Conservation (phyloP, 371 early-diverging fungal species). For the Mucor piriformis region DNA sequence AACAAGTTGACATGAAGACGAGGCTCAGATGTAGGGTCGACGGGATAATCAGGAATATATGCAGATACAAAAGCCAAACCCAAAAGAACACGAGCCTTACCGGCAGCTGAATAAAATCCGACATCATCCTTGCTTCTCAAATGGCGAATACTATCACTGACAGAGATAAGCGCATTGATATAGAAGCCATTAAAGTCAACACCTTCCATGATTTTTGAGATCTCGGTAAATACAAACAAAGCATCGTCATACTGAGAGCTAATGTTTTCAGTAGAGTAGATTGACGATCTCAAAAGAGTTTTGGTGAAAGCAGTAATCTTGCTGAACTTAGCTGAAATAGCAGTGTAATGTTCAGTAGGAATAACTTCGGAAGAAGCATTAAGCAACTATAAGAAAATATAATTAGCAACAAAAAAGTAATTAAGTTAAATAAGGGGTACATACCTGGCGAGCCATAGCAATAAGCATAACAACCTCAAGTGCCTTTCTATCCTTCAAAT, state of each 20-base stretch:
- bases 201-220: constrained; percentile 8
- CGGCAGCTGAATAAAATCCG: constrained; percentile 32
- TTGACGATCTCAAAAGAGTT: constrained; percentile 12
- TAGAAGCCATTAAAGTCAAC: constrained; percentile 29
- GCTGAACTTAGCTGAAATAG: constrained; percentile 13
- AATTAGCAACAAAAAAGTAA: not conserved
- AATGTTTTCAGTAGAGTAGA: constrained; percentile 17
- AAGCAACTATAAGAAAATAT: constrained; percentile 17
- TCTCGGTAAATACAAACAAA: constrained; percentile 1
- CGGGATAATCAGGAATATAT: constrained; percentile 77
- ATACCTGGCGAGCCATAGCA: constrained; percentile 45
- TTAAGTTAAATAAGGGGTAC: not conserved
- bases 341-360: constrained; percentile 1
- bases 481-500: constrained; percentile 32
- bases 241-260: constrained; percentile 20
- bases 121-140: constrained; percentile 23
- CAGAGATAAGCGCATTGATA: constrained; percentile 17
- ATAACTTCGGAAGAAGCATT: constrained; percentile 24
- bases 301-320: constrained; percentile 11
- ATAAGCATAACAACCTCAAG: constrained; percentile 39
- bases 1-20: constrained; percentile 64
- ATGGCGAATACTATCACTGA: constrained; percentile 21
- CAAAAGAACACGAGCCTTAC: constrained; percentile 60
- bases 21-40: constrained; percentile 78
- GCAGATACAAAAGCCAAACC: constrained; percentile 64